Base-by-base conservation (phyloP, 129 eudicot genomes). In the Centrapalus pauciflorus region DNA sequence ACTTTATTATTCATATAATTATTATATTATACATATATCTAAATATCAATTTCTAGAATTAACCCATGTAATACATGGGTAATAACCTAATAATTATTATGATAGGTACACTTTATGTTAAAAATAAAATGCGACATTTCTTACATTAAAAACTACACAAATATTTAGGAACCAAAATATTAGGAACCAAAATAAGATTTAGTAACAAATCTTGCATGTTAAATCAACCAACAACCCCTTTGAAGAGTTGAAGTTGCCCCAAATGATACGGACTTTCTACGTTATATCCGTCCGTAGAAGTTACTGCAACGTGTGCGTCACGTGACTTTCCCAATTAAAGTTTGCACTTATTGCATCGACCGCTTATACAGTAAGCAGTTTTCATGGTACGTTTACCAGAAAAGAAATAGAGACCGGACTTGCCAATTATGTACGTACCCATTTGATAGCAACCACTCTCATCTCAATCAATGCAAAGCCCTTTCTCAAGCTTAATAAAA, bases 361-460 rank as follows among this genome's bases (percentile, higher is more conserved):
- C 17, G 66, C 68, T 43, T 66, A 38, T 75, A 75, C 79, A 0
- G 3, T 74, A 66, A 14, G 69, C 69, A 58, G 0, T 11, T 14
- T 27, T 46, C 43, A 43, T 19, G 1, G 62, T 57, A 75, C 68
- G 7, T 23, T 9, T 66, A 4, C 67, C 60, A 27, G 11, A 74
- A 74, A 29, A 27, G 11, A 74, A 74, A 29, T 25, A 7, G 69
- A 56, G 48, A 43, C 66, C 32, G 55, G 55, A 66, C 74, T 66
- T 28, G 38, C 68, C 77, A 77, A 64, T 45, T 71, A 32, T 57
- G 72, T 71, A 72, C 62, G 72, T 71, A 72, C 62, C 17, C 64
- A 65, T 45, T 12, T 55, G 62, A 48, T 55, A 71, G 72, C 72
- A 64, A 63, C 76, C 64, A 51, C 64, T 59, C 71, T 25, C 70